Evolutionary conservation across 176 grass and related monocot genomes (phyloP), one percentile per base, ranked within the genome.

Genomic region (Musa troglodytarum): DNA sequence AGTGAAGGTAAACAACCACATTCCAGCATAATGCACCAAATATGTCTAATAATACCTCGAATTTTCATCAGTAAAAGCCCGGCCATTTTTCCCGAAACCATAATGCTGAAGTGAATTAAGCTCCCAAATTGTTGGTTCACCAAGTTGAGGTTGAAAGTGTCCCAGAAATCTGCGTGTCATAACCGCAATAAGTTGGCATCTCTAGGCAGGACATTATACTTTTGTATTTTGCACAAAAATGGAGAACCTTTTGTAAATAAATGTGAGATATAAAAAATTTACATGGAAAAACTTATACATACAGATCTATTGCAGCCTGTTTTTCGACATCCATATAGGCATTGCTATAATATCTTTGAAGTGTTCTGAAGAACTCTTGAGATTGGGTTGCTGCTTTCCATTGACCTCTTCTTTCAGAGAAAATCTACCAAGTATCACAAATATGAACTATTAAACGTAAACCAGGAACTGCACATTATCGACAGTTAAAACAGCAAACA

Each of bases 281-380:
- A 20, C 50, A 63, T 21, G 34, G 53, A 17, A 69, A 71, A n/a
- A 11, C 26, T 56, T 83, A 43, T 72, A 87, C 87, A n/a, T 93
- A 97, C 93, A 97, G 81, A 69, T 97, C 90, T 90, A 97, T 97
- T 57, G 93, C 93, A 51, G 81, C 83, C 71, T 97, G 93, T 55
- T 97, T 97, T 79, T 90, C 79, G 71, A 83, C 81, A 88, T 97
- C 93, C 77, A 90, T 87, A 71, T 85, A 97, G 14, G 93, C 85
- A 72, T 97, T 97, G 80, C 83, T 97, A 70, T 90, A 97, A 81
- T 97, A 89, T 77, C 93, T 81, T 77, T 97, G 90, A 79, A 97
- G 78, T 75, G 90, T 89, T 76, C 94, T 90, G 78, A 93, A 89
- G 74, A 97, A 93, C 84, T 93, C 94, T 81, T 93, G 90, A 49